Conservation (phyloP, 495 filamentous ascomycete species). For the Pseudoneurospora amorphoporcata region DNA sequence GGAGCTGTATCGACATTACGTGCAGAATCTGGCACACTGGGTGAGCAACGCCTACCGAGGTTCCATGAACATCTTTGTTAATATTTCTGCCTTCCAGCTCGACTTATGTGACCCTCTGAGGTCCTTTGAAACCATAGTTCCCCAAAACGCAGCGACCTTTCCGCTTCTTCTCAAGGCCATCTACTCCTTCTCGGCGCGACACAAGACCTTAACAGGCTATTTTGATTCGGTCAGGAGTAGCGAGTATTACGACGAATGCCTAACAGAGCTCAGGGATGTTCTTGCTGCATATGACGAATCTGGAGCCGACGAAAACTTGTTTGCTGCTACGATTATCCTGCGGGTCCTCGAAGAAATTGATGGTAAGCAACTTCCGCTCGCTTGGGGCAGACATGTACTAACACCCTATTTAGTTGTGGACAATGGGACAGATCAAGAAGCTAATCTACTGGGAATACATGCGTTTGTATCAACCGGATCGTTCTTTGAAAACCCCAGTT, state of each 20-base stretch:
- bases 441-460: constrained; percentile 43
- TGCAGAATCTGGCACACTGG: constrained; percentile 39
- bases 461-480: constrained; percentile 28
- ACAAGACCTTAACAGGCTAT: constrained; percentile 37
- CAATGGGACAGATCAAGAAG: constrained; percentile 27
- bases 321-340: constrained; percentile 52
- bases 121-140: constrained; percentile 45
- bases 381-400: constrained; percentile 4
- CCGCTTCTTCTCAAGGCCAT: constrained; percentile 49
- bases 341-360: constrained; percentile 53
- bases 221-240: constrained; percentile 38
- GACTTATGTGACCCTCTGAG: constrained; percentile 46
- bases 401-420: constrained; percentile 20
- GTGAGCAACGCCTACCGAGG: constrained; percentile 20
- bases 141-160: constrained; percentile 36
- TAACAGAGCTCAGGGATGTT: constrained; percentile 36
- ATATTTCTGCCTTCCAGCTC: constrained; percentile 24
- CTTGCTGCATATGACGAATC: constrained; percentile 40
- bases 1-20: constrained; percentile 36
- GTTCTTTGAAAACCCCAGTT: constrained; percentile 19
- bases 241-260: constrained; percentile 40
- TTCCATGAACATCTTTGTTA: background rate
- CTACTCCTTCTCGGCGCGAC: constrained; percentile 45
- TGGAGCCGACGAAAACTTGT: constrained; percentile 47
- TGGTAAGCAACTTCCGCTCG: constrained; percentile 21